These are phyloP conservation scores for Mimosa bimucronata DNA, from an alignment of 306 rosid species.

Conservation along the genomic window DNA sequence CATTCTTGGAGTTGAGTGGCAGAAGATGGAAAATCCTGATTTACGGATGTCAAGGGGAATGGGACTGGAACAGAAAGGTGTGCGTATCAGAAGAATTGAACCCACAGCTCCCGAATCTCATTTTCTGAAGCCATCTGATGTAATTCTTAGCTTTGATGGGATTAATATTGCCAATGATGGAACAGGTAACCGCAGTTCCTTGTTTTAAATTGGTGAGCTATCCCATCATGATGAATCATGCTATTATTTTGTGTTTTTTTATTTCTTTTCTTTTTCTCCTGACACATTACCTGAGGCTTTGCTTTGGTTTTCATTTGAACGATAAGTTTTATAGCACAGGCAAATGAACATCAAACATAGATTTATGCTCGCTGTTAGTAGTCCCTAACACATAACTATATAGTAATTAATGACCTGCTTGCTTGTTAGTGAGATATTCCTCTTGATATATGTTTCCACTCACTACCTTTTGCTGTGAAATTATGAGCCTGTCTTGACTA, in stretches of 20 bases:
- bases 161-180: slow-evolving; percentile 83
- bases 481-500: background rate
- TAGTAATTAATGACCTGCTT: background rate
- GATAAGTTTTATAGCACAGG: background rate
- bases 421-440: background rate
- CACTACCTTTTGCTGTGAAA: background rate
- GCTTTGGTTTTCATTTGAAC: background rate
- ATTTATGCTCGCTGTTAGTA: no score
- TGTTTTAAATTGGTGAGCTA: slow-evolving; percentile 2
- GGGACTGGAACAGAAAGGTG: slow-evolving; percentile 82
- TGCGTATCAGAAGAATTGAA: slow-evolving; percentile 84
- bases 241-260: background rate
- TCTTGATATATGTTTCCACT: background rate
- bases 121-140: slow-evolving; percentile 80
- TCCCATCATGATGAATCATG: slow-evolving; percentile 15
- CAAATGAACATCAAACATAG: background rate
- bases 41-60: slow-evolving; percentile 69
- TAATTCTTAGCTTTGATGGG: slow-evolving; percentile 79
- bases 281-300: background rate
- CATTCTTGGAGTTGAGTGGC: slow-evolving; percentile 90
- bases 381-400: background rate
- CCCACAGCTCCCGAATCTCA: slow-evolving; percentile 76
- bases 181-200: slow-evolving; percentile 52
- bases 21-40: slow-evolving; percentile 94
- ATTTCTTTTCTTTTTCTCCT: slow-evolving; percentile 11